A percentile compares a stretch with the other conserved stretches of the same genome.
phyloP scores from a whole-genome alignment of 2,329 filamentous ascomycete genomes.

The Talaromyces sp. region DNA sequence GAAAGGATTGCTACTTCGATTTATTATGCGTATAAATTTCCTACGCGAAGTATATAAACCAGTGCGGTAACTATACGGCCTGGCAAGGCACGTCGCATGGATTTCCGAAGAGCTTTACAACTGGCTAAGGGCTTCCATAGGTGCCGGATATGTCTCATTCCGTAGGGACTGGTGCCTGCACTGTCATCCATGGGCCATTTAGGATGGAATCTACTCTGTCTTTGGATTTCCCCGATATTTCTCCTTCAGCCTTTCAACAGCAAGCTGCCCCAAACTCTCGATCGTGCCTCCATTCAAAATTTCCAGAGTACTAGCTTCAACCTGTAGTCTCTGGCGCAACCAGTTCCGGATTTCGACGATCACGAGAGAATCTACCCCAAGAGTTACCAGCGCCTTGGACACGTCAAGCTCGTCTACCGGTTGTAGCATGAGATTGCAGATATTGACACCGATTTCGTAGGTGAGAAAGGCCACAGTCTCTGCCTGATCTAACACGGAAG shows the following conservation, averaged over 20 bases:
- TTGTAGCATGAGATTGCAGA: neutral
- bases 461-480: neutral
- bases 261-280: neutral
- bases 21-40: too few relatives aligned
- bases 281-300: neutral
- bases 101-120: too few relatives aligned
- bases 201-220: neutral
- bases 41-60: too few relatives aligned
- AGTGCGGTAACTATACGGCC: too few relatives aligned
- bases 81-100: too few relatives aligned
- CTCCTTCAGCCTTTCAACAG: neutral
- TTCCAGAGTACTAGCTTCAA: neutral
- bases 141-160: too few relatives aligned
- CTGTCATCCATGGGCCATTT: neutral
- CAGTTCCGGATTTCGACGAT: constrained; percentile 1
- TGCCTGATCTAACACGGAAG: neutral
- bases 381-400: neutral
- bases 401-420: neutral
- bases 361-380: constrained; percentile 7
- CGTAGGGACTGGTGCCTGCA: too few relatives aligned
- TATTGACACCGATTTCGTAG: neutral
- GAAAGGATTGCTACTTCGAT: too few relatives aligned
- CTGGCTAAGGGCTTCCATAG: too few relatives aligned
- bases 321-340: neutral
- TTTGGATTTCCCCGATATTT: neutral